Base-by-base conservation (phyloP, 257 asterid species). In the Osmanthus fragrans region DNA sequence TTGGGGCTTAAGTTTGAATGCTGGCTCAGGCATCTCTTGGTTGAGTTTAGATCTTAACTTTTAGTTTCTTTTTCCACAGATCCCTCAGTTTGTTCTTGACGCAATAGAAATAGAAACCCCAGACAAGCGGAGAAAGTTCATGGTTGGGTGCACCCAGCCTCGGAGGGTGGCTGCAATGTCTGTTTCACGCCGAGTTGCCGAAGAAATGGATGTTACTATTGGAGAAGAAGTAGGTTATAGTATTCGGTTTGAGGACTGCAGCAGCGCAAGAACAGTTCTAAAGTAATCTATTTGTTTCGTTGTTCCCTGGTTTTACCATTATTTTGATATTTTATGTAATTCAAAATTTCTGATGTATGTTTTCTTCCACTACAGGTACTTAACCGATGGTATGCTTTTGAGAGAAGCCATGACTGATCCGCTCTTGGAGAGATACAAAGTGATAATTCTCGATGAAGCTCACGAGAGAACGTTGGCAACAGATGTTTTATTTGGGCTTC, bases 351-450 rank as follows among this genome's bases (percentile, higher is more conserved):
- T 75, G 66, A 54, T 47, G 74, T 36, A 10, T 30, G n/a, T 70
- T 49, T 10, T 69, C 73, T 60, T 51, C 25, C 42, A 21, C 68
- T 6, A 18, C 85, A 95, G 99, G 85, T 93, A 96, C 82, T 81
- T 96, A 36, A 96, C 99, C 10, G 98, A 96, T 84, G 99, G 99
- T 92, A 96, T 96, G 97, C 99, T 96, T 76, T 69, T 93, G 84
- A 94, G 98, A 86, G 99, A 96, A 87, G 99, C 99, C 75, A 93
- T 96, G 99, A 87, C 97, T 0, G 99, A 96, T 82, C 99, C 99
- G 5, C 88, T 93, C 13, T 76, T 96, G 80, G 97, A 96, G 86
- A 88, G 97, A 74, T 96, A 96, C 84, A 93, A 93, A 84, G 99
- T 96, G 49, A 96, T 93, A 51, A 90, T 96, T 82, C 97, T 96